Evolutionary conservation across 768 basidiomycete genomes (phyloP), one percentile per base, ranked within the genome.

Genomic region (Cystobasidium tubakii): DNA sequence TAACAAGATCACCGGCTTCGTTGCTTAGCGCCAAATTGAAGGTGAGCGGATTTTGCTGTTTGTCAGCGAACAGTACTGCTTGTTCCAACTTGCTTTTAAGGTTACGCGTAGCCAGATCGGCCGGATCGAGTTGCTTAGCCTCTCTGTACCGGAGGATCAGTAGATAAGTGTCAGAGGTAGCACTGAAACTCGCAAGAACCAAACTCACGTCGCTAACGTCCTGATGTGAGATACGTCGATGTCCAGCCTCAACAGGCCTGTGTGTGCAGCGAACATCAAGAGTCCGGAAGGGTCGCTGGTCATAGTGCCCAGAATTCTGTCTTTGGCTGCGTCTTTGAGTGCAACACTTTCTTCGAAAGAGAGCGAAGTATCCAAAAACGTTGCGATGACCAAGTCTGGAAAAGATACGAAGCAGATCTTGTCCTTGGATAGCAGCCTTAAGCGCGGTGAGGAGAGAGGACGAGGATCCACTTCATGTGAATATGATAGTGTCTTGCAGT

Each of bases 21-120:
- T 55, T 43, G 29, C 50, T 43, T 12, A 75, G 23, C 9, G 53
- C 36, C 19, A 78, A 77, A 0, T 77, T 80, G 65, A 83, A 83
- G 13, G 80, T 79, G 50, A 83, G 77, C 9, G 82, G 82, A 74
- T 83, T 83, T 77, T 82, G 76, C 4, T n/a, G 75, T 1, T 76
- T 73, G 62, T 81, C 80, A 23, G 82, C 82, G 65, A 80, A 83
- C 75, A 81, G 82, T 60, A 83, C 80, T 23, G 82, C 83, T 74
- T 82, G 82, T 75, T 83, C 83, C 62, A 83, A 77, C 67, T 79
- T 80, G 12, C 79, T 79, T 73, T 81, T 81, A 34, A 83, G 77
- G 33, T 79, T 74, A 15, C 76, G 77, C 0, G 82, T 83, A 62
- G 75, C 78, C 73, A 64, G 36, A 6, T 63, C 74, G 10, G 66